phyloP scores from a whole-genome alignment of 495 filamentous ascomycete genomes.

The Cercophora sp. region DNA sequence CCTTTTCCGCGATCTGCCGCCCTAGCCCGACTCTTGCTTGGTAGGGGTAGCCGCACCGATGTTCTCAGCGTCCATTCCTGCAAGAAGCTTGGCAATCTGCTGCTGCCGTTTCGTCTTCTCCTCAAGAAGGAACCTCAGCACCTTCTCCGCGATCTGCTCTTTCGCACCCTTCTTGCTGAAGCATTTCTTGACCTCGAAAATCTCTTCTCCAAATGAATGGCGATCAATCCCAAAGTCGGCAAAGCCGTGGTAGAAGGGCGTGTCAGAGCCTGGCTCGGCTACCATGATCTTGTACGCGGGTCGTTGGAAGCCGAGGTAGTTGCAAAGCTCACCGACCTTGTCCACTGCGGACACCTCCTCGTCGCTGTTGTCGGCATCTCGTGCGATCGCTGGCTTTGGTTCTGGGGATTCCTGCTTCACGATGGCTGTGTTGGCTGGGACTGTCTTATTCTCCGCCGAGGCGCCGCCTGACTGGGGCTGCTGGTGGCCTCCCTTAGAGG shows the following conservation, averaged over 20 bases:
- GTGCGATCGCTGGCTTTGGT: no score
- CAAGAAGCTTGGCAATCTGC: background rate
- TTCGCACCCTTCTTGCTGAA: constrained; percentile 23
- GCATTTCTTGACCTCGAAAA: constrained; percentile 23
- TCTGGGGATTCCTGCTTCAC: no score
- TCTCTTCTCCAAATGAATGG: constrained; percentile 16
- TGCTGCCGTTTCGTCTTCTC: background rate
- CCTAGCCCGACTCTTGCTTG: no score
- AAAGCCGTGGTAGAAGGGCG: constrained; percentile 18
- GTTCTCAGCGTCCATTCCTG: background rate
- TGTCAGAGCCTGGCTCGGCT: background rate
- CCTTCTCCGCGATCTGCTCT: constrained; percentile 30
- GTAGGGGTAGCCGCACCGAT: no score
- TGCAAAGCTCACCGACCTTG: constrained; percentile 22
- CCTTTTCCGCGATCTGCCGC: no score
- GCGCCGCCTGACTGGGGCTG: no score
- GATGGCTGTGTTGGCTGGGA: no score
- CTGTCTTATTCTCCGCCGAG: background rate
- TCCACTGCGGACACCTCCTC: no score
- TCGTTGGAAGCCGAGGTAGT: constrained; percentile 9
- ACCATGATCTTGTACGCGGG: constrained; percentile 17
- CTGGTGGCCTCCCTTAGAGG: background rate
- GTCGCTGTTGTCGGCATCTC: no score
- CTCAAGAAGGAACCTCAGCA: constrained; percentile 14
- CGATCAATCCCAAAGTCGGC: constrained; percentile 20